A percentile compares a stretch with the other conserved stretches of the same genome.
phyloP scores from a whole-genome alignment of 768 basidiomycete species.

The Antrodiella citrinella region DNA sequence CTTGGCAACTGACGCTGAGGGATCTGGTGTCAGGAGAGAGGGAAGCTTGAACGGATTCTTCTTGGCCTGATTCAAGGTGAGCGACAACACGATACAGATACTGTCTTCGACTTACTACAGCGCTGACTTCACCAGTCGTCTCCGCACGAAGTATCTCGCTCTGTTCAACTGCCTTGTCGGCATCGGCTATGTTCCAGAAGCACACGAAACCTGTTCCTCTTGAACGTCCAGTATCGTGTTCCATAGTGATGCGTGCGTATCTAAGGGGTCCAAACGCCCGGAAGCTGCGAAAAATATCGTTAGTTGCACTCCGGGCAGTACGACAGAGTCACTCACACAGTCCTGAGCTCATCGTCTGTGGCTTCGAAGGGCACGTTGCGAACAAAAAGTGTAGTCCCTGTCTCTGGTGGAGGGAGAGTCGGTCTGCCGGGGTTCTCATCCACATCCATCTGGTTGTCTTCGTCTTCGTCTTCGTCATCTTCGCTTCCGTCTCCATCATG shows the following conservation, averaged over 20 bases:
- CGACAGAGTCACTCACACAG: conserved; percentile 45
- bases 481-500: conserved; percentile 34
- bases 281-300: conserved; percentile 56
- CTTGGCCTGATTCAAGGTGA: conserved; percentile 32
- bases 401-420: conserved; percentile 72
- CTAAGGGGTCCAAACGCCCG: conserved; percentile 86
- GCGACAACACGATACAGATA: background rate
- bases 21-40: conserved; percentile 91
- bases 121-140: conserved; percentile 38
- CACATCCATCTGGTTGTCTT: conserved; percentile 19
- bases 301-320: background rate
- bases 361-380: conserved; percentile 90
- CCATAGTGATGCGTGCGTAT: conserved; percentile 88
- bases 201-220: conserved; percentile 95
- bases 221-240: conserved; percentile 74
- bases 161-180: conserved; percentile 76
- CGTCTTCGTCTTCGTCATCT: conserved; percentile 22
- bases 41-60: conserved; percentile 84
- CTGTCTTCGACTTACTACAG: conserved; percentile 13
- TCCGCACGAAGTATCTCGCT: conserved; percentile 65
- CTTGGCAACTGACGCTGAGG: conserved; percentile 75
- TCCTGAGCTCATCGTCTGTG: conserved; percentile 87
- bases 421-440: conserved; percentile 48
- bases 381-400: conserved; percentile 88
- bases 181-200: conserved; percentile 91